These are phyloP conservation scores for Furculomyces boomerangus DNA, from an alignment of 371 early-diverging fungal genomes.

Conservation along the genomic window DNA sequence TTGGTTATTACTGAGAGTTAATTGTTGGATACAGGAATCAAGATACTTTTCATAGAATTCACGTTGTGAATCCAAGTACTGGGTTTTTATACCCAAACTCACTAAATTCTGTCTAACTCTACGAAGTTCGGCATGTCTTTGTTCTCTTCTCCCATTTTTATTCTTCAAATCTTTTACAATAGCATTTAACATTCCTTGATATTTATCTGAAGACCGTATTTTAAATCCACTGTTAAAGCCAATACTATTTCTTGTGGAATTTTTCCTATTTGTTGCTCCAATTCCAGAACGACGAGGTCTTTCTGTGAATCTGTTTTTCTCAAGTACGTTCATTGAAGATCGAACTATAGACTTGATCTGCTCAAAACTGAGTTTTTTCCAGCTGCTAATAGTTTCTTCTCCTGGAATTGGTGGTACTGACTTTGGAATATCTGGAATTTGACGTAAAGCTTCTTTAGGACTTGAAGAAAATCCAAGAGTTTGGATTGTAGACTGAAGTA, in stretches of 20 bases:
- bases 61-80: slow-evolving; percentile 67
- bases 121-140: slow-evolving; percentile 50
- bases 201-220: slow-evolving; percentile 29
- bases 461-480: slow-evolving; percentile 5
- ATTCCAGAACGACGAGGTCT: slow-evolving; percentile 25
- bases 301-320: slow-evolving; percentile 39
- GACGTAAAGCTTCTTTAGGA: slow-evolving; percentile 5
- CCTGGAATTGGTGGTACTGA: slow-evolving; percentile 21
- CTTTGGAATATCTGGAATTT: neutral
- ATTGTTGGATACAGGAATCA: slow-evolving; percentile 65
- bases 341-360: slow-evolving; percentile 47
- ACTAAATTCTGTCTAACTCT: slow-evolving; percentile 56
- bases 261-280: slow-evolving; percentile 6
- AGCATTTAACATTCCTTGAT: slow-evolving; percentile 78
- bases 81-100: slow-evolving; percentile 60
- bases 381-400: slow-evolving; percentile 27
- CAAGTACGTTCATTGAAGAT: slow-evolving; percentile 55
- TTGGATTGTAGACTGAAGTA: neutral
- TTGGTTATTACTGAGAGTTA: slow-evolving; percentile 54
- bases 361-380: slow-evolving; percentile 33
- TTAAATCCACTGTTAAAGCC: slow-evolving; percentile 11
- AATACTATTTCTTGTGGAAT: neutral
- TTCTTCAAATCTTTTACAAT: slow-evolving; percentile 86
- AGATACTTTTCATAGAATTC: slow-evolving; percentile 80
- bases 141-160: slow-evolving; percentile 67